Evolutionary conservation across 108 stramenopile species (phyloP), one percentile per base, ranked within the genome.

Genomic region (Aurantiochytrium sp.): DNA sequence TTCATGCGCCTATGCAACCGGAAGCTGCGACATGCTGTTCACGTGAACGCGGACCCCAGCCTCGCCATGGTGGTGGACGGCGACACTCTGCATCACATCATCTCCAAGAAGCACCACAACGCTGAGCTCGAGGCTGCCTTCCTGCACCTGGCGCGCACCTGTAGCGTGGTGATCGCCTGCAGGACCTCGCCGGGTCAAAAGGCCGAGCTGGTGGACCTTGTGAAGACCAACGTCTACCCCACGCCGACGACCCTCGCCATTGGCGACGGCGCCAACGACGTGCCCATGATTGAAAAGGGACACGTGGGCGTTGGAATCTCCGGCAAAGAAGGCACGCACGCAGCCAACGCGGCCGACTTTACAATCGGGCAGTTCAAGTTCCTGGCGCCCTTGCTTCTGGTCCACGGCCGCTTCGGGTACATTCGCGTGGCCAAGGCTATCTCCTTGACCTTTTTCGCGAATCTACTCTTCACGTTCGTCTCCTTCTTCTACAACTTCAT

Each of bases 241-340:
- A 92, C 91, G 54, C 97, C 98, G 1, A 94, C 95, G 21, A 96
- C 97, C 12, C 93, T 98, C 15, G 96, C 98, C n/a, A 98, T 98
- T 48, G 98, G 98, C 24, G 98, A 98, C 93, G 98, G 98, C 17
- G 98, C 98, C 15, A 98, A 98, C 89, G 98, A 98, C 89, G 98
- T 98, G 48, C 95, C 95, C 41, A 98, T 98, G 98, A 97, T 98
- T 55, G 95, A 96, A 90, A 96, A 95, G 87, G 98, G 96, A 15
- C 95, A 97, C 48, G 94, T 97, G 68, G 98, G 98, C 54, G 92
- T 98, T 52, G 98, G 97, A 36, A 97, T 98, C 81, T 95, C 94
- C 55, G 97, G 98, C 24, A 92, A 96, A 68, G 98, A 98, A 90
- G 98, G 98, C 19, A 95, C 95, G 85, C 98, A 98, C 55, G 98